phyloP scores from a whole-genome alignment of 2,329 filamentous ascomycete species.

The Pseudocercospora ulei region DNA sequence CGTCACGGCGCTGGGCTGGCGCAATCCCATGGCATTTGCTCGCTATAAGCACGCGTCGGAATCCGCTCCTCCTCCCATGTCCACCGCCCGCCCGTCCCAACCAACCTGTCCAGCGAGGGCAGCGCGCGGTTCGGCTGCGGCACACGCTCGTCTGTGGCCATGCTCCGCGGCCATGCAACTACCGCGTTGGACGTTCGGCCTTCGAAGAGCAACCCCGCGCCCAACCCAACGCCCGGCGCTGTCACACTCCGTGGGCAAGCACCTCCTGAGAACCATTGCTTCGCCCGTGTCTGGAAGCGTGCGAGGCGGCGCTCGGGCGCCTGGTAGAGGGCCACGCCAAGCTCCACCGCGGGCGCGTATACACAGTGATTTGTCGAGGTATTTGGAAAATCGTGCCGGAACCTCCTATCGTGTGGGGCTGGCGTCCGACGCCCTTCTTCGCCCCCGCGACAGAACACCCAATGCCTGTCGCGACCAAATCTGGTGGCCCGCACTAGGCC shows the following conservation, averaged over 20 bases:
- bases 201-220: neutral
- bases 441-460: too few species aligned
- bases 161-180: too few species aligned
- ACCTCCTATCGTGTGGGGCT: neutral
- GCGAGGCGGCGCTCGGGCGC: too few species aligned
- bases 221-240: too few species aligned
- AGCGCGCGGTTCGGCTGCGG: too few species aligned
- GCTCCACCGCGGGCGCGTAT: neutral
- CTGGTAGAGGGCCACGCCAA: neutral
- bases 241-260: neutral
- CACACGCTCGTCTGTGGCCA: too few species aligned
- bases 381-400: slow-evolving; percentile 2
- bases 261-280: slow-evolving; percentile 1
- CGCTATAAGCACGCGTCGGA: slow-evolving; percentile 1
- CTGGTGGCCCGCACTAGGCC: too few species aligned
- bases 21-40: slow-evolving; percentile 7
- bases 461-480: too few species aligned
- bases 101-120: too few species aligned
- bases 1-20: slow-evolving; percentile 3
- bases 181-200: too few species aligned
- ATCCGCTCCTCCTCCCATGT: neutral
- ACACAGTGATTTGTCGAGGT: neutral
- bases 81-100: too few species aligned
- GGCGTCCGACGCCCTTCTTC: neutral
- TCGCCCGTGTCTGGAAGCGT: neutral